Percentiles rank a stretch among this genome's conserved stretches.
Evolutionary conservation across 2,329 filamentous ascomycete species (phyloP).

Genomic region (Hysterium pulicare): DNA sequence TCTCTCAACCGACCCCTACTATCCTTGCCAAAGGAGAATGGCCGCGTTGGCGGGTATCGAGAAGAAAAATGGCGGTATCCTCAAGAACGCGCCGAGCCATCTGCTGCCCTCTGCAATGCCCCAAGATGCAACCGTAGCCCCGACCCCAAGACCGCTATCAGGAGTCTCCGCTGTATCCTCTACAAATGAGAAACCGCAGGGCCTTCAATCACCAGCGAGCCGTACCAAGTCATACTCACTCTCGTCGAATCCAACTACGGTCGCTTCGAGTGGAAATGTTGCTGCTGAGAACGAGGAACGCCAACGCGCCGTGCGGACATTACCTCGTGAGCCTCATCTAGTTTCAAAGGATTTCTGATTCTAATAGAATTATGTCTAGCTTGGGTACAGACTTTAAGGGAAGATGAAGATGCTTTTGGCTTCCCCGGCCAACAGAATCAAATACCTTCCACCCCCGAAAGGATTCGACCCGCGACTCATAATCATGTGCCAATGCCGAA

Average conservation of each 20-base stretch:
- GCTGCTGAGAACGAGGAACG: constrained; percentile 28
- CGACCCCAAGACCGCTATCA: constrained; percentile 31
- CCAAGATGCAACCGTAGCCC: too few species aligned
- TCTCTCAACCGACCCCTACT: not conserved
- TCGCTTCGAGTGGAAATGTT: constrained; percentile 22
- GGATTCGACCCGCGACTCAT: constrained; percentile 33
- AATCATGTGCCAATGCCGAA: constrained; percentile 39
- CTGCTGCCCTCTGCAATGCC: constrained; percentile 35
- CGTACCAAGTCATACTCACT: constrained; percentile 29
- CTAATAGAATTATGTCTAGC: constrained; percentile 12
- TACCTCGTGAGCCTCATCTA: constrained; percentile 25
- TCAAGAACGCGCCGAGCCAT: constrained; percentile 11
- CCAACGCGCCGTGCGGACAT: constrained; percentile 32
- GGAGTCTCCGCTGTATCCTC: constrained; percentile 26
- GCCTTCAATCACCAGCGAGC: constrained; percentile 26
- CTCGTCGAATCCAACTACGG: constrained; percentile 34
- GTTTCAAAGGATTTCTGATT: not conserved
- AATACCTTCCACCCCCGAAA: constrained; percentile 35
- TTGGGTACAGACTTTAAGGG: constrained; percentile 38
- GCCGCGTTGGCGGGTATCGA: constrained; percentile 15
- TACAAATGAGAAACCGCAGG: constrained; percentile 13
- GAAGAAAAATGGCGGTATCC: constrained; percentile 22
- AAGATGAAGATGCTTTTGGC: constrained; percentile 26
- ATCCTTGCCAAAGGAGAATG: constrained; percentile 3
- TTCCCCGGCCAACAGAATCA: constrained; percentile 20